phyloP scores from a whole-genome alignment of 306 rosid species.

The Nissolia schottii region DNA sequence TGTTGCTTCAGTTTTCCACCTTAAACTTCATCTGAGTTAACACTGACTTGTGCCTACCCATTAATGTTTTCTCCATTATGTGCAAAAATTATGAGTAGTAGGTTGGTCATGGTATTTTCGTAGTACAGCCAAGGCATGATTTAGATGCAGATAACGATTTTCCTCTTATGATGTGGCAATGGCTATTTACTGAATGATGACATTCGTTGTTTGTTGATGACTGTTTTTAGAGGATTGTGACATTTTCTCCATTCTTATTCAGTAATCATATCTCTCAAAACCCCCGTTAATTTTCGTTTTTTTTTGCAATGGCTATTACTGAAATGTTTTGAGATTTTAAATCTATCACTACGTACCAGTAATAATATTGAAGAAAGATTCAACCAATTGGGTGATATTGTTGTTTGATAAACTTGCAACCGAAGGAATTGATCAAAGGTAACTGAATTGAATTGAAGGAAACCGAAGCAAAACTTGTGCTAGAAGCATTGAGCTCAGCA shows the following conservation, averaged over 20 bases:
- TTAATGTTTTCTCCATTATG: neutral
- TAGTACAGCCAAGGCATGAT: neutral
- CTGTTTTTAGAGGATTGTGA: neutral
- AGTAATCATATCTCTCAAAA: neutral
- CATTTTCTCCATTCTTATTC: neutral
- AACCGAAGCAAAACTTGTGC: too few relatives aligned
- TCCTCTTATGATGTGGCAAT: too few relatives aligned
- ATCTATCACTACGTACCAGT: neutral
- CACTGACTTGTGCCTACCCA: neutral
- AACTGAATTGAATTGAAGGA: too few relatives aligned
- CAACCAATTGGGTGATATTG: neutral
- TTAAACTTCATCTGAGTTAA: neutral
- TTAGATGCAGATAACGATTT: neutral
- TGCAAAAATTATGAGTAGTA: neutral
- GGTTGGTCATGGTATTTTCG: neutral
- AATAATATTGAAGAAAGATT: neutral
- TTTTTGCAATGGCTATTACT: neutral
- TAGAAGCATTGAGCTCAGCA: too few relatives aligned
- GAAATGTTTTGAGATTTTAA: too few relatives aligned
- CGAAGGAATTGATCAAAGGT: too few relatives aligned
- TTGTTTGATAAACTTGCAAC: too few relatives aligned
- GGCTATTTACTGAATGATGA: too few relatives aligned
- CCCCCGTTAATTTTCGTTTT: neutral
- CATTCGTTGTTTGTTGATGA: too few relatives aligned
- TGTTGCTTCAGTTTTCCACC: neutral